Evolutionary conservation across 2,329 filamentous ascomycete genomes (phyloP).

Genomic region (Exophiala phaeomuriformis): DNA sequence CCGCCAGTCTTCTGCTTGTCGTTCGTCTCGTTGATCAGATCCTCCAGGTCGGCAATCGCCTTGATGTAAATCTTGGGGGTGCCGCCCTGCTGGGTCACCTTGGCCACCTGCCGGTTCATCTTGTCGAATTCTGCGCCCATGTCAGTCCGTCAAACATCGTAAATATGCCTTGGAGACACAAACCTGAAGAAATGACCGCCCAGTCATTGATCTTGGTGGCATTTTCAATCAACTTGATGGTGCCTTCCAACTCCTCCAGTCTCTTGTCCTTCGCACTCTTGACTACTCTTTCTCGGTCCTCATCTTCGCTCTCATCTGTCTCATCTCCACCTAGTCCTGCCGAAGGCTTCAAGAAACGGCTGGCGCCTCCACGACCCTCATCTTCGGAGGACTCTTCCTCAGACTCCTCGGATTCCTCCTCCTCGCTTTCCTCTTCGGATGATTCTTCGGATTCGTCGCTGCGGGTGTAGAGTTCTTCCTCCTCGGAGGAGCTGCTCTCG

Average conservation of each 20-base stretch:
- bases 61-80: conserved; percentile 89
- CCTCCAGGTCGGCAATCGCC: conserved; percentile 86
- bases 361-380: conserved; percentile 62
- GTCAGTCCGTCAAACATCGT: conserved; percentile 1
- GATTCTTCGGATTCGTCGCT: conserved; percentile 50
- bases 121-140: conserved; percentile 73
- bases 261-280: conserved; percentile 99
- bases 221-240: conserved; percentile 88
- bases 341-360: conserved; percentile 65
- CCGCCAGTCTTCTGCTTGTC: conserved; percentile 91
- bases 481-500: conserved; percentile 86
- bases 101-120: conserved; percentile 76
- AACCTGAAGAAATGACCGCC: conserved; percentile 84
- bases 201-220: conserved; percentile 96
- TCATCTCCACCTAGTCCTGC: conserved; percentile 52
- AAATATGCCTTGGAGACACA: conserved; percentile 30
- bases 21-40: conserved; percentile 85
- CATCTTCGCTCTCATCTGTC: conserved; percentile 74
- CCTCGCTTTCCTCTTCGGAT: conserved; percentile 46
- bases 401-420: conserved; percentile 43
- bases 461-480: conserved; percentile 87
- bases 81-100: conserved; percentile 68
- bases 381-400: conserved; percentile 49
- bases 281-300: conserved; percentile 76
- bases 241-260: conserved; percentile 83